Base-by-base conservation (phyloP, 1,139 yeast genomes). In the Hansenula sp. region DNA sequence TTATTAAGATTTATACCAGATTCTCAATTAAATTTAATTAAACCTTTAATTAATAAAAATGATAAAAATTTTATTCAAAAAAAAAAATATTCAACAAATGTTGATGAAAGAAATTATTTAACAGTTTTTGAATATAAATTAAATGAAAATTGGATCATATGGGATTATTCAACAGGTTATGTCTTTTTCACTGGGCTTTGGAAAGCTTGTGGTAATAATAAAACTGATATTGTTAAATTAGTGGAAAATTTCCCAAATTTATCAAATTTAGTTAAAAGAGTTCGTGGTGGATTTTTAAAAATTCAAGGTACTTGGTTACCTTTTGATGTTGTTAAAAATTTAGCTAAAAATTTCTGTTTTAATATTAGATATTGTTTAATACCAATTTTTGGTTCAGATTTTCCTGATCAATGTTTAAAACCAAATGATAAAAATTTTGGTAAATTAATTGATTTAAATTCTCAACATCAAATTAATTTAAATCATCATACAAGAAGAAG, bases 221-320 rank as follows among this genome's bases (percentile, higher is more conserved):
- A 81, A 61, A 86, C 92, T 14, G 92, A 83, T 62, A 84, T 86
- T 37, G 87, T 82, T 42, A 81, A 80, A 59, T 65, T 85, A 35
- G 67, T 85, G 32, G 94, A 85, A 57, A 77, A 82, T 40, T 79
- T 75, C 60, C 87, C 81, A 31, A 52, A 41, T 41, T 54, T 56
- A 16, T 58, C 46, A 19, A 67, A 66, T 25, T 75, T 75, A 32
- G 77, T 88, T 41, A 77, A 79, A 51, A 73, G 96, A 37, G 88
- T 89, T 18, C 68, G 97, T 42, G 97, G 97, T 34, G 97, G 97
- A 3, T 87, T 81, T 55, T 72, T 90, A 51, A 89, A 88, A 67
- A 87, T 90, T 52, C 97, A 90, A 65, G 97, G 97, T 2, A 88
- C 96, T 6, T 90, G 97, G 97, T 65, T 89, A 32, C 95, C 96